Percentiles rank a stretch among this genome's conserved stretches.
These are phyloP conservation scores for Murraya koenigii DNA, from an alignment of 345 rosid genomes.

Conservation along the genomic window DNA sequence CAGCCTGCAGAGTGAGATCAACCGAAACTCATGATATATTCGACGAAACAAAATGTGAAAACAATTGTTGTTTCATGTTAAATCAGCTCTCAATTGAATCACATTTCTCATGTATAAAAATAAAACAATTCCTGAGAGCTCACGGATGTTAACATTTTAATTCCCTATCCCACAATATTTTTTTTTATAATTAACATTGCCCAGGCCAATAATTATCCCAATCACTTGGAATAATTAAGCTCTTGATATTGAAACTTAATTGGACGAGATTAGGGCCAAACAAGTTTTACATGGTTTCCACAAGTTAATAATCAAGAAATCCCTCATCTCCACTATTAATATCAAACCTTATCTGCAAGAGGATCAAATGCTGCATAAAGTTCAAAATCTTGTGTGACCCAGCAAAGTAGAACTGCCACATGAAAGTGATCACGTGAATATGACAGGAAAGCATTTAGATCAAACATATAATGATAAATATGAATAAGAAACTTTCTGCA, in stretches of 20 bases:
- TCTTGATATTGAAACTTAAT: background rate
- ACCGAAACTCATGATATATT: background rate
- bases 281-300: background rate
- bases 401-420: conserved; percentile 83
- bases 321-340: background rate
- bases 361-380: conserved; percentile 99
- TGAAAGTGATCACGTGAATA: background rate
- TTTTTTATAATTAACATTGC: background rate
- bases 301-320: background rate
- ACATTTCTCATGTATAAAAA: background rate
- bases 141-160: background rate
- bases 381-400: conserved; percentile 97
- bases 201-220: background rate
- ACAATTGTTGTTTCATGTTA: background rate
- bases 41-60: background rate
- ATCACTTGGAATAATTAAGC: background rate
- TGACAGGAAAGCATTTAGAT: background rate
- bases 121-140: background rate
- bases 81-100: background rate
- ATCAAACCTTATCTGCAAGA: conserved; percentile 85
- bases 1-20: conserved; percentile 46
- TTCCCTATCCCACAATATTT: background rate
- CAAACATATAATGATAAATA: background rate
- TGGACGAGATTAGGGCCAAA: background rate
- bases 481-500: background rate